Conservation (phyloP, 306 rosid species). For the Chamaecrista fasciculata region DNA sequence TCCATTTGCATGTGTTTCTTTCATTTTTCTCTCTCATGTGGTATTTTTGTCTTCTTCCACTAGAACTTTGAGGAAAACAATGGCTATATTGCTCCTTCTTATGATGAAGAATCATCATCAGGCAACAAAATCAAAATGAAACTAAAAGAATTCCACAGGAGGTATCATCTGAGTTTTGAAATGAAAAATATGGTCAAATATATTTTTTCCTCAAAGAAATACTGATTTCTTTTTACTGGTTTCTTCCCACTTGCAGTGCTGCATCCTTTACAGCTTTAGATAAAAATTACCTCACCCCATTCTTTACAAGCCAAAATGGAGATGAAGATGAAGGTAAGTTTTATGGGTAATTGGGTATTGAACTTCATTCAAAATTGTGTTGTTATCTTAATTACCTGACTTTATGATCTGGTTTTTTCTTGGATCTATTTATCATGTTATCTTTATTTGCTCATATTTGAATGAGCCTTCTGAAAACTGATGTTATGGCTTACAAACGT, state of each 20-base stretch:
- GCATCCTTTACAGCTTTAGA: constrained; percentile 83
- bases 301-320: constrained; percentile 92
- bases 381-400: constrained; percentile 9
- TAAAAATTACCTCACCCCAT: constrained; percentile 92
- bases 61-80: constrained; percentile 54
- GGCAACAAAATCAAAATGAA: constrained; percentile 90
- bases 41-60: constrained; percentile 23
- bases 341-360: neutral
- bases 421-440: neutral
- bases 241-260: constrained; percentile 55
- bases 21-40: constrained; percentile 13
- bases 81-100: constrained; percentile 82
- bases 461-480: neutral
- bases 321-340: constrained; percentile 73
- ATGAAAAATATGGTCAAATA: constrained; percentile 11
- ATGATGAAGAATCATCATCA: constrained; percentile 68
- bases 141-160: constrained; percentile 87
- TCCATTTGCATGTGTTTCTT: constrained; percentile 10
- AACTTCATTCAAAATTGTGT: constrained; percentile 18
- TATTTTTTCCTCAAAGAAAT: neutral
- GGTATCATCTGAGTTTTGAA: constrained; percentile 41
- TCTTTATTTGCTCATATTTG: neutral
- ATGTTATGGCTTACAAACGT: no score
- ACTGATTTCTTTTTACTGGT: constrained; percentile 19
- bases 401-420: constrained; percentile 3